Evolutionary conservation across 1,284 basidiomycete species (phyloP).

Genomic region (Golubevia pallescens): DNA sequence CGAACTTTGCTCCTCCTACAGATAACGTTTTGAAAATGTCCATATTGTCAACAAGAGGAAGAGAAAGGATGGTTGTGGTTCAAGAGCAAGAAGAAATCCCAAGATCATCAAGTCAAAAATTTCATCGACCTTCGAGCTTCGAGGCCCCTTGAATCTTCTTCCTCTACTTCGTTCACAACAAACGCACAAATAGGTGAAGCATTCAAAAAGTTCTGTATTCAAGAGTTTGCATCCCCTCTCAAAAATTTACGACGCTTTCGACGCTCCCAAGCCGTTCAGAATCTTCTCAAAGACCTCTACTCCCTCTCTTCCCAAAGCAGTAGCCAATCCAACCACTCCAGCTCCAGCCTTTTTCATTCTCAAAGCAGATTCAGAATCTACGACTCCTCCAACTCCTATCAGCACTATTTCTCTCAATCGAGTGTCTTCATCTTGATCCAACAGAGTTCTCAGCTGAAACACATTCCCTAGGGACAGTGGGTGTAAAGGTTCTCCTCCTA

Average conservation of each 20-base stretch:
- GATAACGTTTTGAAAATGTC: slow-evolving; percentile 60
- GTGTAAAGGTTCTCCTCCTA: slow-evolving; percentile 78
- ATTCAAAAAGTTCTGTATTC: no score
- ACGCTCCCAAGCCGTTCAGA: no score
- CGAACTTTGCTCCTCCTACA: slow-evolving; percentile 68
- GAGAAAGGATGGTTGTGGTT: no score
- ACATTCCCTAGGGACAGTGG: slow-evolving; percentile 73
- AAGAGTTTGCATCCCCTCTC: no score
- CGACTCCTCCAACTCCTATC: slow-evolving; percentile 81
- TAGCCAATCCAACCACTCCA: slow-evolving; percentile 75
- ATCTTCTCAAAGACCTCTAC: slow-evolving; percentile 72
- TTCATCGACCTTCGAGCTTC: no score
- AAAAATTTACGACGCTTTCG: no score
- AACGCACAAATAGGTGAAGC: no score
- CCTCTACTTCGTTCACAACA: no score
- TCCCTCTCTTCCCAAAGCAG: slow-evolving; percentile 74
- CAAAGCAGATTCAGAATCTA: slow-evolving; percentile 69
- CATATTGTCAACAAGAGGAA: slow-evolving; percentile 27
- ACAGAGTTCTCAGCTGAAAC: slow-evolving; percentile 69
- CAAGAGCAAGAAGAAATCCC: no score
- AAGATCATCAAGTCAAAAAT: no score
- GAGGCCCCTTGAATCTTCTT: no score
- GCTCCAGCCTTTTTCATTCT: slow-evolving; percentile 78
- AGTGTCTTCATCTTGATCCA: slow-evolving; percentile 66
- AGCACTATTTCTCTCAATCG: slow-evolving; percentile 70